A percentile compares a stretch with the other conserved stretches of the same genome.
Conservation (phyloP, 73 alveolate genomes). For the Durusdinium trenchii region DNA sequence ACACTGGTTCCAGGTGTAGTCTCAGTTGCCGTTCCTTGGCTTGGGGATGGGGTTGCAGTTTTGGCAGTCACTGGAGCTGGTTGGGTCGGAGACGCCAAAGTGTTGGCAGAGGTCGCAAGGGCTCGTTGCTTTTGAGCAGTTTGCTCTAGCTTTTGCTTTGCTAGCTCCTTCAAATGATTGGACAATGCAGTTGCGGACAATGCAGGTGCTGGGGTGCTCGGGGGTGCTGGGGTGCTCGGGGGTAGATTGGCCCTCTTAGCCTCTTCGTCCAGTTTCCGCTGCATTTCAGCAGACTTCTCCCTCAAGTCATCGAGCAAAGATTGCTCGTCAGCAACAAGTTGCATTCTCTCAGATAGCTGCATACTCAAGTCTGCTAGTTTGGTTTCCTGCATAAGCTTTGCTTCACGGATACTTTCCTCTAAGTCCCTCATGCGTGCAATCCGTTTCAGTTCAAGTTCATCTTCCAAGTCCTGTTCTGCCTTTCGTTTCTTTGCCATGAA, state of each 20-base stretch:
- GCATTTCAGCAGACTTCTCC: not conserved
- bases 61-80: not conserved
- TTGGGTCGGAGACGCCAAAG: not conserved
- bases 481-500: not conserved
- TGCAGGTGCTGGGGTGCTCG: not conserved
- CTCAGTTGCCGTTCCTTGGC: not conserved
- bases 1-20: not conserved
- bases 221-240: not conserved
- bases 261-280: not conserved
- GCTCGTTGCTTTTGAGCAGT: not conserved
- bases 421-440: not conserved
- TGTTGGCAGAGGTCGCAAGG: not conserved
- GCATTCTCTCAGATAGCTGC: constrained; percentile 4
- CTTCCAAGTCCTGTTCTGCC: not conserved
- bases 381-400: not conserved
- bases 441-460: not conserved
- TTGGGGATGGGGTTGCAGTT: not conserved
- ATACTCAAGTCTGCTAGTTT: not conserved
- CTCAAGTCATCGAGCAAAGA: not conserved
- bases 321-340: not conserved
- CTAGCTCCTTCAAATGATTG: not conserved
- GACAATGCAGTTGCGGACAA: not conserved
- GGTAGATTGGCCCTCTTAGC: not conserved
- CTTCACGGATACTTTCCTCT: not conserved
- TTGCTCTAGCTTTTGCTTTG: not conserved